Conservation (phyloP, 169 alveolate species). For the Cryptosporidium viatorum region DNA sequence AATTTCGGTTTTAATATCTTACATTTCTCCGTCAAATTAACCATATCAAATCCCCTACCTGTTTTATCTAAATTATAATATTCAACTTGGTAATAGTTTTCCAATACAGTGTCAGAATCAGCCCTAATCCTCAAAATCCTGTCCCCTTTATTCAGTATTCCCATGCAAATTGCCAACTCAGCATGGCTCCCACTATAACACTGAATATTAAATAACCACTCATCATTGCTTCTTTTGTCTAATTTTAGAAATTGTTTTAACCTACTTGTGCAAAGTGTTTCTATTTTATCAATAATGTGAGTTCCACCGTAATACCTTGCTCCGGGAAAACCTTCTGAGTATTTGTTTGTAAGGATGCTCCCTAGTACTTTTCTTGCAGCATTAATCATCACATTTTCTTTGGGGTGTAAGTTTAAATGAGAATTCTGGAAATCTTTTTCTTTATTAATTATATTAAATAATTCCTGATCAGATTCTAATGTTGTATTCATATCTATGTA, state of each 20-base stretch:
- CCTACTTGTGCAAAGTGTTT: conserved; percentile 85
- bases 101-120: conserved; percentile 79
- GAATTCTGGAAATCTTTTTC: conserved; percentile 12
- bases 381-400: conserved; percentile 87
- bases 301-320: conserved; percentile 94
- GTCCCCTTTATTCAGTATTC: conserved; percentile 82
- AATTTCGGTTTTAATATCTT: conserved; percentile 83
- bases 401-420: conserved; percentile 50
- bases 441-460: not conserved
- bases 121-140: conserved; percentile 86
- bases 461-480: conserved; percentile 7
- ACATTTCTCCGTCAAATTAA: conserved; percentile 73
- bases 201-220: conserved; percentile 81
- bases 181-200: conserved; percentile 83
- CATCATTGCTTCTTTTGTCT: conserved; percentile 83
- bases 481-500: not conserved
- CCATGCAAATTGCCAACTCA: conserved; percentile 80
- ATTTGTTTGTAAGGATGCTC: conserved; percentile 91
- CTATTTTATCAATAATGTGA: conserved; percentile 89
- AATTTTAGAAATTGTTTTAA: conserved; percentile 82
- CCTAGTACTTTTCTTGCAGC: conserved; percentile 94
- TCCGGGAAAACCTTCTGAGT: conserved; percentile 97
- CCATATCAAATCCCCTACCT: not conserved
- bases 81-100: conserved; percentile 84
- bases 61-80: conserved; percentile 80